A percentile compares a stretch with the other conserved stretches of the same genome.
These are phyloP conservation scores for Exophiala mesophila DNA, from an alignment of 2,329 filamentous ascomycete genomes.

Conservation along the genomic window DNA sequence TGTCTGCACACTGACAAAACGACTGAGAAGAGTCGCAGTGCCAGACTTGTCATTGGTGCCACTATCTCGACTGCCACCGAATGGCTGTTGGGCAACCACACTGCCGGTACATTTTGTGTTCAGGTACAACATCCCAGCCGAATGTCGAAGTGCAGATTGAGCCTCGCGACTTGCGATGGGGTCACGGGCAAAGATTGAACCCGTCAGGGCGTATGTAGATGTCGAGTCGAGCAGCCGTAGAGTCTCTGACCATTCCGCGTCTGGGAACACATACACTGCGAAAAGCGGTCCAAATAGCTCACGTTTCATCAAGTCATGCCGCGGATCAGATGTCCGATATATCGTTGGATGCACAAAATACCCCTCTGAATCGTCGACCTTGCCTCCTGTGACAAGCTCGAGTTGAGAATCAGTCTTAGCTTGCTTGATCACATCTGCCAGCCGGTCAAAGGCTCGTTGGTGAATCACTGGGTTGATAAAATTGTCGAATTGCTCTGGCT, in stretches of 20 bases:
- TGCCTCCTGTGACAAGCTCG: conserved; percentile 68
- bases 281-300: conserved; percentile 82
- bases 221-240: conserved; percentile 48
- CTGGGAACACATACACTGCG: conserved; percentile 71
- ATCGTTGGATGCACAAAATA: conserved; percentile 83
- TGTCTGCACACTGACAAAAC: conserved; percentile 63
- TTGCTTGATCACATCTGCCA: conserved; percentile 69
- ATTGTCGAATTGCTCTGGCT: conserved; percentile 65
- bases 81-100: conserved; percentile 68
- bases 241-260: conserved; percentile 48
- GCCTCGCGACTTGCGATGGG: conserved; percentile 34
- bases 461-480: conserved; percentile 89
- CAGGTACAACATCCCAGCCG: conserved; percentile 41
- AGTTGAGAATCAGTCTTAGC: conserved; percentile 72
- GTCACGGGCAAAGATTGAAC: conserved; percentile 40
- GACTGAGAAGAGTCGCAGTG: conserved; percentile 57
- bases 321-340: conserved; percentile 68
- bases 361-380: conserved; percentile 70
- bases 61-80: conserved; percentile 63
- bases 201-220: conserved; percentile 39
- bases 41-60: conserved; percentile 72
- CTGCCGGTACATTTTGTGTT: conserved; percentile 57
- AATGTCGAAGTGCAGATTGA: conserved; percentile 34
- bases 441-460: conserved; percentile 72
- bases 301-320: conserved; percentile 67